Evolutionary conservation across 1,284 basidiomycete genomes (phyloP), one percentile per base, ranked within the genome.

Genomic region (Fomitopsis pinicola): DNA sequence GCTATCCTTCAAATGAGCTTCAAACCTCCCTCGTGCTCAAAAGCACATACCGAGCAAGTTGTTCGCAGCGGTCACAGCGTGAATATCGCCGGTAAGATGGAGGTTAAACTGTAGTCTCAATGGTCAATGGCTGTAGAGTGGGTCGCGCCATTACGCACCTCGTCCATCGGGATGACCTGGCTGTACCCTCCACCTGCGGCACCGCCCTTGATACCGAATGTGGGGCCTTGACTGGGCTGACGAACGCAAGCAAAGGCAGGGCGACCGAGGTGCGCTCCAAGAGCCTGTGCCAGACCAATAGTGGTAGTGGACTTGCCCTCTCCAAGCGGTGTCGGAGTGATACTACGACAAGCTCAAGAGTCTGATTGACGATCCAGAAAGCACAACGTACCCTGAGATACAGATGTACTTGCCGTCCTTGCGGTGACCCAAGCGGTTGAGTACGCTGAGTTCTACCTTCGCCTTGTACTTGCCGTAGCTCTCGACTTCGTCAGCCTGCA

Each of bases 231-330:
- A 76, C 94, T 97, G 2, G 97, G 97, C 75, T 99, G 97, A 63
- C 97, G 91, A n/a, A 99, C 96, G 76, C 95, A 98, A 57, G 97
- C 97, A 76, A 98, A 99, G 10, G 95, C 86, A 17, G 93, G 89
- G 66, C 97, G 94, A 64, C 89, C 88, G 42, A 99, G 85, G 73
- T 98, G 95, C 55, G 96, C 97, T 62, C 95, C 95, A 64, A 99
- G 85, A 33, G 97, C 97, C 76, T 99, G 97, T 5, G 95, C 95
- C 60, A 99, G 84, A 73, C 97, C 97, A 67, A 99, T 96, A 17
- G 97, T 98, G 2, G 97, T 99, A 14, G 97, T 99, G 14, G 96
- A 98, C 78, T 99, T 99, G 64, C 97, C 97, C 80, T 99, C 97
- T 57, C 97, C 97, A 46, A 99, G 84, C 17, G 97, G 97, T 7